Evolutionary conservation across 768 basidiomycete genomes (phyloP).

Genomic region (Xerocomus brunneocitrinus): DNA sequence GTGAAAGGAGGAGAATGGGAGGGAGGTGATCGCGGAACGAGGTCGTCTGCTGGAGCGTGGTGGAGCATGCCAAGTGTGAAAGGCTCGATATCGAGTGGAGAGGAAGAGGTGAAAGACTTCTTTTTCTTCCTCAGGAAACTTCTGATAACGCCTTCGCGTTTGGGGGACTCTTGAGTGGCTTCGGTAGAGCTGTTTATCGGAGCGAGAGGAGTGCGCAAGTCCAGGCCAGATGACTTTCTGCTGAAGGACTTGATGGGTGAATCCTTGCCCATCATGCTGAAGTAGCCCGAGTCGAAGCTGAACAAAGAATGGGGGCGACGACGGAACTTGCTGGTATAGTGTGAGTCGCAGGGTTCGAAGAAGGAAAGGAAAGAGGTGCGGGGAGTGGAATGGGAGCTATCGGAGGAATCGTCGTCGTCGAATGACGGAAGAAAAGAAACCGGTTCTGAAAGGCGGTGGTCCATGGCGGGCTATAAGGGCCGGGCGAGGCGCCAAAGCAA

Average conservation of each 20-base stretch:
- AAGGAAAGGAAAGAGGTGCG: conserved; percentile 17
- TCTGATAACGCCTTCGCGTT: conserved; percentile 20
- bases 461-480: conserved; percentile 23
- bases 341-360: conserved; percentile 2
- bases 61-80: background rate
- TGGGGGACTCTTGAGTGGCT: conserved; percentile 10
- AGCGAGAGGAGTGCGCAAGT: conserved; percentile 10
- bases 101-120: conserved; percentile 11
- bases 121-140: conserved; percentile 22
- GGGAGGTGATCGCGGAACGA: background rate
- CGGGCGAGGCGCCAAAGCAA: conserved; percentile 19
- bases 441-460: conserved; percentile 3
- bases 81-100: conserved; percentile 7
- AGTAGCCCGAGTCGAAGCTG: conserved; percentile 31
- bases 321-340: background rate
- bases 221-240: conserved; percentile 9
- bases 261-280: conserved; percentile 22
- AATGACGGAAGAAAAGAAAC: conserved; percentile 10
- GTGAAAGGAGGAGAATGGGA: background rate
- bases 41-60: background rate
- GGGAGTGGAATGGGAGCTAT: conserved; percentile 14
- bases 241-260: conserved; percentile 9
- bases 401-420: conserved; percentile 15
- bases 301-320: conserved; percentile 18
- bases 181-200: conserved; percentile 6